Base-by-base conservation (phyloP, 2,329 filamentous ascomycete species). In the Pseudogymnoascus sp. region DNA sequence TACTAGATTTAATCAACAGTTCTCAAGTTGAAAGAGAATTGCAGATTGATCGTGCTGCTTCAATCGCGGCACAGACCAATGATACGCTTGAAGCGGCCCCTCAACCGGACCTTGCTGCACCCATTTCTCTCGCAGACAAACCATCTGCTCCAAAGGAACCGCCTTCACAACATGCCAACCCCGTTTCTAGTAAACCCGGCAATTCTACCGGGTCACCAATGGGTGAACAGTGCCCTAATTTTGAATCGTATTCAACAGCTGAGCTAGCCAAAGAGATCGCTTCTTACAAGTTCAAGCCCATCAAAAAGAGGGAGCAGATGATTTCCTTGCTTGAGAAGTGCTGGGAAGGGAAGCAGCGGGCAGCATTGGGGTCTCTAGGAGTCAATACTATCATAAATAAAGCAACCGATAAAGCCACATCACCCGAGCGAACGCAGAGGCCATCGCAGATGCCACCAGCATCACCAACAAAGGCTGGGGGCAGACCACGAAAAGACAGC, bases 221-320 rank as follows among this genome's bases (percentile, higher is more conserved):
- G 6, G 28, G n/a, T n/a, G 62, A 61, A 62, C 70, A 65, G 65
- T 62, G 61, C 25, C 88, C 89, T 1, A 81, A 83, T 10, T 92
- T 83, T 66, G 80, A 83, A 43, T 75, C 82, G 0, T 86, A 84
- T 65, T 86, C 86, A 2, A 86, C 88, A 66, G 75, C 79, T 7
- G 83, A 89, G 65, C 77, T 93, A 14, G 77, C 84, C 2, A 83
- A 80, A 64, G 81, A 88, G 70, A 77, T 93, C 51, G 77, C 81
- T 4, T 78, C 79, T 0, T 92, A 86, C 70, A 88, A 88, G 0
- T 92, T 93, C 75, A 93, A 92, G 71, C 78, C 86, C 1, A 78
- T 92, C 31, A 90, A 87, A 72, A 84, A 79, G 63, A 81, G 90
- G 16, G 79, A 82, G 60, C 84, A 85, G 7, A 91, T 90, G 87